Evolutionary conservation across 345 rosid species (phyloP), one percentile per base, ranked within the genome.

Genomic region (Stellera chamaejasme): DNA sequence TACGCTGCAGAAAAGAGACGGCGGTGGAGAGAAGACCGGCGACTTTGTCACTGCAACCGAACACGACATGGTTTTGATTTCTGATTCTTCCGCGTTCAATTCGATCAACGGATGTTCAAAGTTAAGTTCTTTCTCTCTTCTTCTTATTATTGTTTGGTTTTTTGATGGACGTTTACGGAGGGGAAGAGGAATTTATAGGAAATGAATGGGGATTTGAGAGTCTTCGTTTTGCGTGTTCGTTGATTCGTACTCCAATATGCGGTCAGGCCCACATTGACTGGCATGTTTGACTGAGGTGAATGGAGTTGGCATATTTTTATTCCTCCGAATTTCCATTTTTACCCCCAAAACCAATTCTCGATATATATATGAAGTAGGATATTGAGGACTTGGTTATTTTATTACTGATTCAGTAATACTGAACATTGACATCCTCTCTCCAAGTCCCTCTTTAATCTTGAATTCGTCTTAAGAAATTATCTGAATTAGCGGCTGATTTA

Each of bases 11-110:
- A 90, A 87, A 51, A 78, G 76, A 48, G 89, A 81, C 1, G 89
- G 62, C 0, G 95, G 77, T 2, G 96, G 88, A 0, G 96, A 91
- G 69, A 88, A 91, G 13, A 82, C 92, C 32, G 95, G 95, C 4
- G 98, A 88, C 32, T 66, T 88, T 2, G 87, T 69, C 3, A 84
- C 79, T 2, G 93, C 93, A 25, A 92, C 72, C 0, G 94, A 79
- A 55, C 88, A 84, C 53, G 90, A 75, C 98, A 88, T 88, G 10
- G 55, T 43, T 45, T 0, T 9, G 4, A 2, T n/a, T 25, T 43
- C 27, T 12, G 26, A 23, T 56, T 4, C 52, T 9, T n/a, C 25
- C 25, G 50, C 32, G 13, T 15, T 60, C 14, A 36, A 44, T 27
- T 46, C 12, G 45, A 10, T 44, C 36, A 25, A 51, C 36, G 10